phyloP scores from a whole-genome alignment of 2,329 filamentous ascomycete species.

The Dactylellina parvicollis region DNA sequence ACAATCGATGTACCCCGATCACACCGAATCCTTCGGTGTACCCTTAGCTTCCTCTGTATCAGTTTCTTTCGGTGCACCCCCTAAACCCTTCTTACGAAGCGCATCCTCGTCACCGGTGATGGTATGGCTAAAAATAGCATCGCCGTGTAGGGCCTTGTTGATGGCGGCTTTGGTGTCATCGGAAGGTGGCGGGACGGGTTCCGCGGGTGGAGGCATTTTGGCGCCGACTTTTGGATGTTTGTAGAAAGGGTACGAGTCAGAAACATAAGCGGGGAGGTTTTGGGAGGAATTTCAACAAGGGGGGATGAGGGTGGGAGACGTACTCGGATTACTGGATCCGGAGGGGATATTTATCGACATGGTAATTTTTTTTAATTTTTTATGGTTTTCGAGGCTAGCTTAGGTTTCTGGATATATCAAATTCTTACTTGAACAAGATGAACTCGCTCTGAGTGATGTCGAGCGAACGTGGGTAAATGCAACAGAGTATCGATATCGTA shows the following conservation, averaged over 20 bases:
- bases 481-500: no score
- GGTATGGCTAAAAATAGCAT: conserved; percentile 18
- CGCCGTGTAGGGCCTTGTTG: conserved; percentile 23
- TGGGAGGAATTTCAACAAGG: neutral
- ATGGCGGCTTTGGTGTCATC: conserved; percentile 23
- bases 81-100: neutral
- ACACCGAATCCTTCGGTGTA: neutral
- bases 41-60: conserved; percentile 1
- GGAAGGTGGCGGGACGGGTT: conserved; percentile 22
- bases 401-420: no score
- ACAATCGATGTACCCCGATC: no score
- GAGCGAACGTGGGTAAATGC: no score
- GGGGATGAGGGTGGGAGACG: neutral
- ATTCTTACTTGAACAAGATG: no score
- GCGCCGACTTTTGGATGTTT: conserved; percentile 26
- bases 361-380: neutral
- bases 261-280: no score
- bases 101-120: conserved; percentile 13
- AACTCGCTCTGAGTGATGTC: no score
- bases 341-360: conserved; percentile 45
- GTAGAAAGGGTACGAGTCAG: no score
- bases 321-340: conserved; percentile 48
- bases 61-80: neutral
- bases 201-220: conserved; percentile 34
- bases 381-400: neutral